phyloP scores from a whole-genome alignment of 192 early-diverging fungal species.

The Backusella sp. region DNA sequence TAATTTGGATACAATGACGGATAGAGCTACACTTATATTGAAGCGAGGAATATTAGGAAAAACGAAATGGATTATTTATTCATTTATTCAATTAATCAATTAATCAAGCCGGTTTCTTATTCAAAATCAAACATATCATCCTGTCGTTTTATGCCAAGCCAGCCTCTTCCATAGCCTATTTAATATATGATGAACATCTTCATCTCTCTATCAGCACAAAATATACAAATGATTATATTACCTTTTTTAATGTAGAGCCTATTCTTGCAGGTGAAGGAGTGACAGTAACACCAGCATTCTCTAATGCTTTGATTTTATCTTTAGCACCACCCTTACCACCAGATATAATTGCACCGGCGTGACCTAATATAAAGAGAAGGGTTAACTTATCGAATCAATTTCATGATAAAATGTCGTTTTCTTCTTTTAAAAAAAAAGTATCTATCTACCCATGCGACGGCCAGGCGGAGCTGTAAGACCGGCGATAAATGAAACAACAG shows the following conservation, averaged over 20 bases:
- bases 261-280: constrained; percentile 94
- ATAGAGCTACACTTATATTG: too few species aligned
- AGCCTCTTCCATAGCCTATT: constrained; percentile 53
- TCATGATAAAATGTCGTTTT: neutral
- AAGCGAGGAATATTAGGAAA: too few species aligned
- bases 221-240: constrained; percentile 12
- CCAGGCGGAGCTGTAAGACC: constrained; percentile 98
- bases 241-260: constrained; percentile 82
- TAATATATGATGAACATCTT: neutral
- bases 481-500: constrained; percentile 99
- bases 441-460: constrained; percentile 84
- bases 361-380: constrained; percentile 34
- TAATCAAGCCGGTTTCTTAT: neutral
- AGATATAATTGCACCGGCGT: constrained; percentile 98
- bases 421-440: neutral
- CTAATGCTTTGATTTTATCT: constrained; percentile 96
- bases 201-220: neutral
- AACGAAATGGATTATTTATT: neutral
- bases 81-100: neutral
- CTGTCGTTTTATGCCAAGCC: constrained; percentile 35
- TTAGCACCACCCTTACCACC: constrained; percentile 98
- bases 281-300: constrained; percentile 88
- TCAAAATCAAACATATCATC: neutral
- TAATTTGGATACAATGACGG: neutral
- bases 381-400: neutral